Base-by-base conservation (phyloP, 2,329 filamentous ascomycete genomes). In the Neoarthrinium moseri region DNA sequence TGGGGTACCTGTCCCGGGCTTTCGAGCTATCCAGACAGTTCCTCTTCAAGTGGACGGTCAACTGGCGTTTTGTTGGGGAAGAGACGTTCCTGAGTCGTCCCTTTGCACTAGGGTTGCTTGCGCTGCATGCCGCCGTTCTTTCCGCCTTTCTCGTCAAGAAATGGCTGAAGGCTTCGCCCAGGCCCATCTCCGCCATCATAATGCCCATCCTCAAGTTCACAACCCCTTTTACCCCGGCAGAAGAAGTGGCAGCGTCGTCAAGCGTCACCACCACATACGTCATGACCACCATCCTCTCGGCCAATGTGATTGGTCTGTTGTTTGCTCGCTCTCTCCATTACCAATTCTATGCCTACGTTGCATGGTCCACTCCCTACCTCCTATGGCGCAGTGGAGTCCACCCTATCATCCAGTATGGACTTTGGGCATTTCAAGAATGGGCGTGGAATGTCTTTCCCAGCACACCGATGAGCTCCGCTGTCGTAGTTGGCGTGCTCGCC, bases 31-130 rank as follows among this genome's bases (percentile, higher is more conserved):
- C 88, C 37, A 80, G 94, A 45, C 83, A 89, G 57, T 99, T 99
- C 70, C 77, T 96, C 58, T 97, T 92, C 75, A 91, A 92, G 69
- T 99, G 94, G 94, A 99, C 94, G 0, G 94, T 99, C 55, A 99
- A 99, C 67, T 99, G 94, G 94, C 84, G 91, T 44, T 97, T 97
- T 64, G 70, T 96, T n/a, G 85, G 87, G 13, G 91, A 96, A 67
- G 80, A 87, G 6, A 67, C 72, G 0, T 99, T 99, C 58, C 77
- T 95, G 37, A 78, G 76, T 55, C 79, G 72, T 49, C 63, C 70
- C 2, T 95, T 96, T 62, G 81, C 90, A 21, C 56, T 85, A 15
- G 66, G 70, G 12, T 75, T 96, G 41, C 73, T 96, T 21, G 73
- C 67, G 2, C 61, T 81, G 45, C 90, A 96, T 63, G 71, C 73